Percentiles rank a stretch among this genome's conserved stretches.
Conservation (phyloP, 306 rosid genomes). For the Oxytropis ochrocephala region DNA sequence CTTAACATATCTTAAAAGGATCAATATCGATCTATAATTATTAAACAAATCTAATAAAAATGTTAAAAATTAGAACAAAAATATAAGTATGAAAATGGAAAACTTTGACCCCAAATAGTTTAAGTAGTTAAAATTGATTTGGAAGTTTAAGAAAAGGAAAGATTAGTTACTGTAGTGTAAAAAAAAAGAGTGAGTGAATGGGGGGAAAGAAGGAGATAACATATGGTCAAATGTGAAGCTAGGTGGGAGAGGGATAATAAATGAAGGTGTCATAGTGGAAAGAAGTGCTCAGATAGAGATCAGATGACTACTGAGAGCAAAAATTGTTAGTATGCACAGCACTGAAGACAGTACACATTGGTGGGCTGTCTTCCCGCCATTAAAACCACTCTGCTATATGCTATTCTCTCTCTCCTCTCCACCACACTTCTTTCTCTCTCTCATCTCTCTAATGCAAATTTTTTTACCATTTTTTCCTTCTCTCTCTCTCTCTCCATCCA, state of each 20-base stretch:
- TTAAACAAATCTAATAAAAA: too few relatives aligned
- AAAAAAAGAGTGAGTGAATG: neutral
- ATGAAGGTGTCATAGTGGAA: conserved; percentile 37
- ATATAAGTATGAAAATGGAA: too few relatives aligned
- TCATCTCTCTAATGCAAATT: neutral
- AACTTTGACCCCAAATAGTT: too few relatives aligned
- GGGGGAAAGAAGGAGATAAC: neutral
- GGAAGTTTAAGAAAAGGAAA: too few relatives aligned
- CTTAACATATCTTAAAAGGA: too few relatives aligned
- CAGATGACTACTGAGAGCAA: conserved; percentile 18
- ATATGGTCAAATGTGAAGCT: conserved; percentile 33
- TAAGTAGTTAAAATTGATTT: too few relatives aligned
- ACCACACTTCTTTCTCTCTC: neutral
- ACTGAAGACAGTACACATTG: conserved; percentile 49
- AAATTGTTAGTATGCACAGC: conserved; percentile 41
- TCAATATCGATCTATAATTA: too few relatives aligned
- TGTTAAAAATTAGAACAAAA: too few relatives aligned
- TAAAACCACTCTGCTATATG: conserved; percentile 28
- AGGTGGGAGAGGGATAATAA: conserved; percentile 24
- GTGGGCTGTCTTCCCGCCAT: conserved; percentile 72
- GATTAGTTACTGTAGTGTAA: neutral
- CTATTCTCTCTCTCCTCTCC: conserved; percentile 4
- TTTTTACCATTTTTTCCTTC: neutral
- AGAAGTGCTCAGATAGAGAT: conserved; percentile 38
- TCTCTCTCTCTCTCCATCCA: neutral